phyloP scores from a whole-genome alignment of 371 early-diverging fungal genomes.

The Funneliformis caledonium region DNA sequence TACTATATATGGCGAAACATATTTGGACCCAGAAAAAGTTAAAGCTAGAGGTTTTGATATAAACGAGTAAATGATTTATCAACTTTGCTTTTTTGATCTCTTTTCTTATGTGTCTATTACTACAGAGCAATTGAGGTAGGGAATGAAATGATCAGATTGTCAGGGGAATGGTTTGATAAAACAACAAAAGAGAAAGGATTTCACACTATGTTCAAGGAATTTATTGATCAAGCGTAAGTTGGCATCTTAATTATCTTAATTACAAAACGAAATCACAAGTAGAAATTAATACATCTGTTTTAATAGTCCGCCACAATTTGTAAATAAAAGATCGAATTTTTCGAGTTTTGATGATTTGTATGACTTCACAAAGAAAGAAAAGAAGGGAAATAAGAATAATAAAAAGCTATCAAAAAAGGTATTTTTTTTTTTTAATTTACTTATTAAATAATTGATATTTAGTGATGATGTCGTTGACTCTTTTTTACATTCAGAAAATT shows the following conservation, averaged over 20 bases:
- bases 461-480: conserved; percentile 10
- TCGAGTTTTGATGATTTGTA: background rate
- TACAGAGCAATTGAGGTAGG: conserved; percentile 15
- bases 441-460: conserved; percentile 11
- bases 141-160: background rate
- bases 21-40: conserved; percentile 26
- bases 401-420: conserved; percentile 29
- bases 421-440: background rate
- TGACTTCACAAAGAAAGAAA: conserved; percentile 10
- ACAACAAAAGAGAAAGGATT: background rate
- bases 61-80: conserved; percentile 20
- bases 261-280: conserved; percentile 28
- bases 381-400: background rate
- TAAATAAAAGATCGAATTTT: conserved; percentile 11
- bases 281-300: conserved; percentile 26
- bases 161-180: conserved; percentile 8
- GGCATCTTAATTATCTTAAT: conserved; percentile 31
- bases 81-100: conserved; percentile 16
- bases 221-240: conserved; percentile 19
- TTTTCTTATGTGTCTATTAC: conserved; percentile 14
- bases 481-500: conserved; percentile 8
- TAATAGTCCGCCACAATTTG: conserved; percentile 17
- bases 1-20: conserved; percentile 17
- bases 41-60: conserved; percentile 22
- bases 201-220: conserved; percentile 4